Evolutionary conservation across 306 rosid species (phyloP).

Genomic region (Castanea mollissima): DNA sequence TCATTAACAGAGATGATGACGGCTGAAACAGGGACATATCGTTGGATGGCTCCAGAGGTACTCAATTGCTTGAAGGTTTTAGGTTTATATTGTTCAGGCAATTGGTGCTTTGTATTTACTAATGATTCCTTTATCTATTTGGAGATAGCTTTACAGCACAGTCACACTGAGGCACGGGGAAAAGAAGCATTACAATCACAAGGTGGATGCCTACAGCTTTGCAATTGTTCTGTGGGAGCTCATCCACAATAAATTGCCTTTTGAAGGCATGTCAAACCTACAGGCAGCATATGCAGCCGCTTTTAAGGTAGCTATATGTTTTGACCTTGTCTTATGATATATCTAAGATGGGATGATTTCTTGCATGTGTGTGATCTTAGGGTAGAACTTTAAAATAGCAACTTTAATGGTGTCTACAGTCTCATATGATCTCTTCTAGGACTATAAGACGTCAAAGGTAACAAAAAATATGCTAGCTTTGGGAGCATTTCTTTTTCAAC

Average conservation of each 20-base stretch:
- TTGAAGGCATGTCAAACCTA: conserved; percentile 98
- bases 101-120: conserved; percentile 13
- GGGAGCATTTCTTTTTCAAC: neutral
- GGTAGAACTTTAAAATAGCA: neutral
- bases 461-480: neutral
- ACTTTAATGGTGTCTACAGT: neutral
- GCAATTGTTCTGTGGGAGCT: conserved; percentile 97
- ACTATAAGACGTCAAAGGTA: neutral
- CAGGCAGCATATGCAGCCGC: conserved; percentile 99
- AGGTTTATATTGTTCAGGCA: neutral
- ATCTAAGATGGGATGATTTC: neutral
- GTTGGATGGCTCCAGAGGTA: conserved; percentile 99
- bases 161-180: conserved; percentile 95
- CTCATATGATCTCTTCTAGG: neutral
- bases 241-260: conserved; percentile 83
- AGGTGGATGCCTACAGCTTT: conserved; percentile 95
- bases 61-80: conserved; percentile 13
- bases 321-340: neutral
- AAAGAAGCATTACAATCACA: conserved; percentile 93
- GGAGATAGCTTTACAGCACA: conserved; percentile 87
- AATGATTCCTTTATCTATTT: conserved; percentile 17
- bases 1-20: conserved; percentile 97
- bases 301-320: conserved; percentile 64
- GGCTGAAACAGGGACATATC: conserved; percentile 93
- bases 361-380: neutral